Evolutionary conservation across 2,329 filamentous ascomycete genomes (phyloP).

Genomic region (Zymoseptoria pseudotritici): DNA sequence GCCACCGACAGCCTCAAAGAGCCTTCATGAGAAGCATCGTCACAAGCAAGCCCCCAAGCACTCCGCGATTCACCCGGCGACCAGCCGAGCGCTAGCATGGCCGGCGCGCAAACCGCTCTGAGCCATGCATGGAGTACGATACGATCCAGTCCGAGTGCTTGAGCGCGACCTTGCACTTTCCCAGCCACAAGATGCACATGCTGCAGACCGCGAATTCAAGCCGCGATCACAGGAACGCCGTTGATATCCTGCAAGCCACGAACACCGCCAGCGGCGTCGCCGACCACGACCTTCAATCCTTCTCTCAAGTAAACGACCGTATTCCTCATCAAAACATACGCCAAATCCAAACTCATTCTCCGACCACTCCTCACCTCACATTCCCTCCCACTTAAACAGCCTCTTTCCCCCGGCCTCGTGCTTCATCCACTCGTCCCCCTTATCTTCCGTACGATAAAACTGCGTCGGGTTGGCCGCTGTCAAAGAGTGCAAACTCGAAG

Average conservation of each 20-base stretch:
- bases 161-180: neutral
- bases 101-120: neutral
- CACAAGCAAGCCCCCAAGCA: neutral
- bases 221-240: neutral
- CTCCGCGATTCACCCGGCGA: neutral
- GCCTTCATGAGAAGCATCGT: conserved; percentile 13
- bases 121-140: neutral
- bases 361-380: neutral
- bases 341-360: neutral
- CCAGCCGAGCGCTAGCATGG: neutral
- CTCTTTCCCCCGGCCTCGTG: neutral
- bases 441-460: neutral
- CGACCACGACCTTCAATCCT: too few species aligned
- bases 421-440: neutral
- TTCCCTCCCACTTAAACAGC: neutral
- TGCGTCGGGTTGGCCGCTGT: neutral
- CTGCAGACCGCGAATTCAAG: neutral
- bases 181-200: neutral
- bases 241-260: neutral
- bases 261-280: neutral
- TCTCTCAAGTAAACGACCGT: too few species aligned
- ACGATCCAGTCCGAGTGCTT: neutral
- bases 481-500: neutral
- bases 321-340: too few species aligned
- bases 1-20: conserved; percentile 24